Base-by-base conservation (phyloP, 768 basidiomycete genomes). In the Mycena galericulata region DNA sequence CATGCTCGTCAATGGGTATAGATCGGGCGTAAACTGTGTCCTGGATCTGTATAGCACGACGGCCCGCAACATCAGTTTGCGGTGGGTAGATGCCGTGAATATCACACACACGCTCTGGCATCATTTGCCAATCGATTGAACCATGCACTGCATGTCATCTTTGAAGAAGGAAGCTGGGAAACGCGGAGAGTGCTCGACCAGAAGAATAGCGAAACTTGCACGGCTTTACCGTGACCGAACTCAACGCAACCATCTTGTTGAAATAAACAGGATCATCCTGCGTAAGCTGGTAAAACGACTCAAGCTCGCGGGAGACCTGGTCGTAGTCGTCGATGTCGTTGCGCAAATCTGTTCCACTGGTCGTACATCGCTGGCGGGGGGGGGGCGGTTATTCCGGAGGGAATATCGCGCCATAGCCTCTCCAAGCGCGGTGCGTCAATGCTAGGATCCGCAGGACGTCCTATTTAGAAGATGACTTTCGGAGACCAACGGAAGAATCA, bases 341-440 rank as follows among this genome's bases (percentile, higher is more conserved):
- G 36, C 24, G 68, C 68, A 30, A 50, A 65, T 3, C 51, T 10
- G 50, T 27, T 65, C 68, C 68, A 69, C 32, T 46, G 4, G n/a
- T 69, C 68, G 57, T 59, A 69, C 4, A 27, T 63, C 18, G 62
- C 41, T 7, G 68, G 68, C n/a, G 68, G 68, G 9, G n/a, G n/a
- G n/a, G 4, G 32, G 8, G 26, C 68, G 68, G 15, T 65, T 51
- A 14, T 58, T 69, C 22, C 45, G 36, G 15, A 69, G 38, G 3
- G 38, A 14, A 34, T 69, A 69, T 2, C 68, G 68, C 30, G 63
- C 38, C 34, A 20, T 43, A 11, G 68, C 68, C 27, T 65, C 55
- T 20, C 9, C 56, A 2, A 69, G 51, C 10, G 68, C 6, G 53
- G 18, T 12, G 58, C 34, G 3, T 34, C 51, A 18, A 54, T 36